Percentiles rank a stretch among this genome's conserved stretches.
phyloP scores from a whole-genome alignment of 352 stramenopile genomes.

The Globisporangium cystogenes region DNA sequence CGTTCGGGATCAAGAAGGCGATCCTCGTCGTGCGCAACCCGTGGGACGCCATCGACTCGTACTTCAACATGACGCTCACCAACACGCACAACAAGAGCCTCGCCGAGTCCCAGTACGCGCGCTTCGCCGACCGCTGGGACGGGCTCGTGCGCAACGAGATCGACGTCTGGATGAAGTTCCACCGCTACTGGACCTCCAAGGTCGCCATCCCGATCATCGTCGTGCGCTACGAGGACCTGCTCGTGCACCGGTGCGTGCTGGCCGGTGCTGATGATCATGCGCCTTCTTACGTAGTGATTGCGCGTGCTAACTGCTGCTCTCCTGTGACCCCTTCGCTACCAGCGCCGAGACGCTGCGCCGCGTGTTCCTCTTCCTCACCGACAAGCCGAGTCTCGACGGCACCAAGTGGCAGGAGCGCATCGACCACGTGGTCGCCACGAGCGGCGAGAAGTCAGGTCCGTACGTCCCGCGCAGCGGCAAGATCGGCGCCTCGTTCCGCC shows the following conservation, averaged over 20 bases:
- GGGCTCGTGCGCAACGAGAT: slow-evolving; percentile 89
- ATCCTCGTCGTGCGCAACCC: slow-evolving; percentile 93
- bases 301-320: neutral
- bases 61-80: slow-evolving; percentile 98
- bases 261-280: neutral
- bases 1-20: slow-evolving; percentile 67
- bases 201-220: slow-evolving; percentile 89
- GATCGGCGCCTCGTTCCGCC: slow-evolving; percentile 77
- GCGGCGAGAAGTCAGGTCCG: slow-evolving; percentile 56
- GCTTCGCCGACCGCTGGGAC: slow-evolving; percentile 88
- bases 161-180: slow-evolving; percentile 89
- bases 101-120: slow-evolving; percentile 80
- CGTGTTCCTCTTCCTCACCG: slow-evolving; percentile 76
- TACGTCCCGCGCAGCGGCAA: slow-evolving; percentile 85
- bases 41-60: slow-evolving; percentile 98
- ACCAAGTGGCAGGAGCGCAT: slow-evolving; percentile 77
- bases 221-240: slow-evolving; percentile 90
- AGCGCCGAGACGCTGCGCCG: slow-evolving; percentile 70
- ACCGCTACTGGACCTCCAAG: slow-evolving; percentile 87
- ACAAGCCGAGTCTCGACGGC: slow-evolving; percentile 53
- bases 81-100: slow-evolving; percentile 92
- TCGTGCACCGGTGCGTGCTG: slow-evolving; percentile 52
- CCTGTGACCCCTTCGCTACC: neutral
- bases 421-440: slow-evolving; percentile 44
- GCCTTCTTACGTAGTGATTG: neutral